phyloP scores from a whole-genome alignment of 805 yeast genomes.

The Pichia rugopelliculosa region DNA sequence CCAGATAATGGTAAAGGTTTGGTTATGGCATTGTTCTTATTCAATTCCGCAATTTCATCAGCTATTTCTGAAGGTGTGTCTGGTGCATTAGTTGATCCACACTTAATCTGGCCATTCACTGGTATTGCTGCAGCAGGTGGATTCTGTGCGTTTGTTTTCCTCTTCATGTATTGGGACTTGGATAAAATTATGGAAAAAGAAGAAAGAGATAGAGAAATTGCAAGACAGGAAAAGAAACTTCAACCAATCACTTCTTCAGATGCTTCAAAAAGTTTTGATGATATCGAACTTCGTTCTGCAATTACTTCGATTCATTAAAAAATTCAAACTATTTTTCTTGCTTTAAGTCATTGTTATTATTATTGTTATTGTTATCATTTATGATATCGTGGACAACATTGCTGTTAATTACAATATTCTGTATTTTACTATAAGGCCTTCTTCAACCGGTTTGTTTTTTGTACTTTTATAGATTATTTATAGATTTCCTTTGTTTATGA shows the following conservation, averaged over 20 bases:
- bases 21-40: conserved; percentile 37
- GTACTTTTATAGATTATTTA: no score
- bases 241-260: no score
- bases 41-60: conserved; percentile 39
- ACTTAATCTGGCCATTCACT: conserved; percentile 36
- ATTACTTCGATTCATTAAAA: background rate
- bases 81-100: conserved; percentile 35
- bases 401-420: no score
- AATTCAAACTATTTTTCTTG: no score
- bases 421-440: no score
- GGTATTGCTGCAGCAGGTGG: conserved; percentile 33
- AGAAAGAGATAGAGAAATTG: conserved; percentile 14
- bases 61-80: conserved; percentile 39
- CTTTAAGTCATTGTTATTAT: no score
- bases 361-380: no score
- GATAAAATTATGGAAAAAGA: conserved; percentile 24
- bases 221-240: no score
- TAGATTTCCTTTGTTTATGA: no score
- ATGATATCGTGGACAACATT: no score
- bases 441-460: no score
- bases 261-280: no score
- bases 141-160: conserved; percentile 26
- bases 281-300: background rate
- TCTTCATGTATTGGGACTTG: conserved; percentile 26
- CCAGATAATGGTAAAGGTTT: conserved; percentile 47